These are phyloP conservation scores for Stropharia rugosoannulata DNA, from an alignment of 768 basidiomycete species.

Conservation along the genomic window DNA sequence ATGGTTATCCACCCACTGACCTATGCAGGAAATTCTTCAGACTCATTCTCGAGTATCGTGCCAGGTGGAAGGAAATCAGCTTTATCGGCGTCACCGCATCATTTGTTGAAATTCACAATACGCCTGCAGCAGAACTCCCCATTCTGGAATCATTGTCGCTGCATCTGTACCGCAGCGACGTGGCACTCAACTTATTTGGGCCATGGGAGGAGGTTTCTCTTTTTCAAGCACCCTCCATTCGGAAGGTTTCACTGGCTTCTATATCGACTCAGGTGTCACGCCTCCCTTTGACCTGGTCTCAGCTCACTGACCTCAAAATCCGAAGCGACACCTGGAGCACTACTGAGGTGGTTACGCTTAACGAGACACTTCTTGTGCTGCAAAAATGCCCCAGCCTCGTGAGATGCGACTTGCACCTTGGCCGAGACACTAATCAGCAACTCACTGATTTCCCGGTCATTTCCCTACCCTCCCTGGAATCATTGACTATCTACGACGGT, in stretches of 20 bases:
- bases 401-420: background rate
- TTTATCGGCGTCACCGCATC: background rate
- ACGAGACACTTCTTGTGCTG: background rate
- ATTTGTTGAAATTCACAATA: background rate
- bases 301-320: background rate
- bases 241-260: background rate
- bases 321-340: background rate
- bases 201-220: background rate
- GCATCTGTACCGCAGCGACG: background rate
- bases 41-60: background rate
- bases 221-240: background rate
- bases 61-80: background rate
- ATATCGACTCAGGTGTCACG: background rate
- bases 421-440: background rate
- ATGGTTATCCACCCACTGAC: background rate
- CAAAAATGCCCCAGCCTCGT: background rate
- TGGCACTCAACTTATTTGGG: background rate
- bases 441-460: background rate
- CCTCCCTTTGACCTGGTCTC: constrained; percentile 1
- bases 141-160: background rate
- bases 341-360: background rate
- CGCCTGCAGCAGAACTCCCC: background rate
- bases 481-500: background rate
- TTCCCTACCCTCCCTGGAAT: background rate
- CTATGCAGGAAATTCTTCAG: background rate